Evolutionary conservation across 116 monocot species (phyloP), one percentile per base, ranked within the genome.

Genomic region (Zostera marina): DNA sequence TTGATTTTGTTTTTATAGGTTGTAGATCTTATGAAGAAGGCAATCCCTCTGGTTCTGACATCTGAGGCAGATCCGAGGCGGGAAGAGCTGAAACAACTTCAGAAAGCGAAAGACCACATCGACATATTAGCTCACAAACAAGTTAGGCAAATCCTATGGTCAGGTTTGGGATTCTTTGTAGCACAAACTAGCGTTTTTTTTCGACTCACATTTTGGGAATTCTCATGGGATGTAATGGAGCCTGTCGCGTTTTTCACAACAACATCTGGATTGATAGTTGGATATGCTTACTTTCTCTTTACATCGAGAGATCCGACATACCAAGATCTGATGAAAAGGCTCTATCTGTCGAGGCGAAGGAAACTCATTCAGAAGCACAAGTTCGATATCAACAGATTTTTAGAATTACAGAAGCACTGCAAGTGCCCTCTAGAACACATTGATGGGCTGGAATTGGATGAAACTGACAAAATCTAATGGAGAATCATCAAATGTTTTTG

Each of bases 161-260:
- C 77, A 0, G 88, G 93, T 0, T 47, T 93, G 38, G 93, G 84
- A 9, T 71, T 81, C 64, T 69, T 66, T 13, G 43, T 94, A 2
- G 54, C 53, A 9, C 88, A 94, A 52, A 58, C 81, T 12, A 76
- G 88, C 11, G 77, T 94, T 42, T 94, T 94, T 70, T 88, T 88
- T 43, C 72, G 93, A 12, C 81, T 94, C 17, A 88, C 93, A 1
- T 94, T 94, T 65, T 94, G 93, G 93, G 93, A 94, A 57, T 94
- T 94, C 76, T 94, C 93, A 0, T 94, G 93, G 93, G 93, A 93
- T 60, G 84, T 94, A 38, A 94, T 94, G 93, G 93, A 94, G 43
- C 93, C 93, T 0, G 68, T 94, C 5, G 72, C 93, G 0, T 94
- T 84, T 67, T 94, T 94, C 76, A 53, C 77, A 9, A 87, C 93